These are phyloP conservation scores for Fusarium xylarioides DNA, from an alignment of 2,329 filamentous ascomycete genomes.

Conservation along the genomic window DNA sequence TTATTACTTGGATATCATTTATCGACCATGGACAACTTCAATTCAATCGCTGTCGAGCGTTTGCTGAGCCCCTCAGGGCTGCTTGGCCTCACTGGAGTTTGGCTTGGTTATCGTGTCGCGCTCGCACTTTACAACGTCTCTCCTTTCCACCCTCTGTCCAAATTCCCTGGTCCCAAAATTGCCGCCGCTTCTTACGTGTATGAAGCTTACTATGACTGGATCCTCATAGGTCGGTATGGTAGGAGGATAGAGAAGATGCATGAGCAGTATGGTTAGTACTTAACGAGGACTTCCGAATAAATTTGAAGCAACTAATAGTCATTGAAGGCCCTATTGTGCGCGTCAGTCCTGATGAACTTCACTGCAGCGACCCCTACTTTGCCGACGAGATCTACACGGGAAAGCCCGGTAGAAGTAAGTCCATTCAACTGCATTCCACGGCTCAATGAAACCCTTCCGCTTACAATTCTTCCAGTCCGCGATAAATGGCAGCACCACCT, in stretches of 20 bases:
- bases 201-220: slow-evolving; percentile 52
- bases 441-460: background rate
- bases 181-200: slow-evolving; percentile 49
- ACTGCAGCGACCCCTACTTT: slow-evolving; percentile 49
- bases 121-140: slow-evolving; percentile 50
- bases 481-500: slow-evolving; percentile 39
- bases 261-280: slow-evolving; percentile 46
- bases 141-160: slow-evolving; percentile 50
- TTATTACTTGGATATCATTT: background rate
- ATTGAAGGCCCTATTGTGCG: slow-evolving; percentile 48
- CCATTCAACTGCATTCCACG: too few relatives aligned
- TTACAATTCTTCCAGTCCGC: slow-evolving; percentile 15
- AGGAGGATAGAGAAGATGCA: slow-evolving; percentile 49
- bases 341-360: slow-evolving; percentile 52
- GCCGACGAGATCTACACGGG: slow-evolving; percentile 50
- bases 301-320: background rate
- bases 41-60: background rate
- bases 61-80: background rate
- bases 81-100: slow-evolving; percentile 34
- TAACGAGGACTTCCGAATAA: too few relatives aligned
- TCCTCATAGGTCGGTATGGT: slow-evolving; percentile 50
- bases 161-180: slow-evolving; percentile 50
- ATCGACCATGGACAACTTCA: background rate
- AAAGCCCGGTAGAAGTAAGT: slow-evolving; percentile 27
- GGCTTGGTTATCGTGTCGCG: slow-evolving; percentile 44